These are phyloP conservation scores for Chenopodium berlandieri DNA, from an alignment of 148 eudicot genomes.

Conservation along the genomic window DNA sequence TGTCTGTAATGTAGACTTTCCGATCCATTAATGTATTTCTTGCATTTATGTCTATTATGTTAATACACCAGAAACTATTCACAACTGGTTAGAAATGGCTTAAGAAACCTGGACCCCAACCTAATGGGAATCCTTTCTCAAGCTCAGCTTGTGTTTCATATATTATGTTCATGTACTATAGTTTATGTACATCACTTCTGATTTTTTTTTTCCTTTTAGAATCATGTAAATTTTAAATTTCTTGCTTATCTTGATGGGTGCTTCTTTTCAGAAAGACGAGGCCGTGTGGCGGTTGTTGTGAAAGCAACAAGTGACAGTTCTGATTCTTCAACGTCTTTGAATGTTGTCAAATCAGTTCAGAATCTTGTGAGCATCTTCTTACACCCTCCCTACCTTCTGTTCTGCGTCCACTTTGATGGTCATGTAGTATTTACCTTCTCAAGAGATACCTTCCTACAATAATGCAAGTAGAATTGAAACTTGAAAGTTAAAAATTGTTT, in stretches of 20 bases:
- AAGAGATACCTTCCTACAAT: not conserved
- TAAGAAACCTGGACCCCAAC: not conserved
- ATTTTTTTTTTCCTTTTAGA: not conserved
- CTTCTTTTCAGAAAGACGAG: conserved; percentile 47
- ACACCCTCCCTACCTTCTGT: not conserved
- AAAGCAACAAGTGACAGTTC: conserved; percentile 78
- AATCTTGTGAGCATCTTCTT: conserved; percentile 60
- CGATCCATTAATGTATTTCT: not conserved
- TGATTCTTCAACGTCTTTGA: conserved; percentile 65
- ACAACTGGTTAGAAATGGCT: not conserved
- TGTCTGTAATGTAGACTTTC: not conserved
- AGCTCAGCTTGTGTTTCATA: not conserved
- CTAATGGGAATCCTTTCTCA: not conserved
- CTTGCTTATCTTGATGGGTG: conserved; percentile 6
- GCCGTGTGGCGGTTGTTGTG: conserved; percentile 35
- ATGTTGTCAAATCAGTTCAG: conserved; percentile 63
- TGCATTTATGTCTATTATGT: not conserved
- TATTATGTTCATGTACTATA: not conserved
- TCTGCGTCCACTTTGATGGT: not conserved
- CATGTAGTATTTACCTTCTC: not conserved
- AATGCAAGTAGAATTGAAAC: not conserved
- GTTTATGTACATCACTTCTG: not conserved
- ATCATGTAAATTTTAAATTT: not conserved
- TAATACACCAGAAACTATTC: not conserved
- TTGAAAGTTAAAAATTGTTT: not conserved